Conservation (phyloP, 257 asterid species). For the Ilex asprella region DNA sequence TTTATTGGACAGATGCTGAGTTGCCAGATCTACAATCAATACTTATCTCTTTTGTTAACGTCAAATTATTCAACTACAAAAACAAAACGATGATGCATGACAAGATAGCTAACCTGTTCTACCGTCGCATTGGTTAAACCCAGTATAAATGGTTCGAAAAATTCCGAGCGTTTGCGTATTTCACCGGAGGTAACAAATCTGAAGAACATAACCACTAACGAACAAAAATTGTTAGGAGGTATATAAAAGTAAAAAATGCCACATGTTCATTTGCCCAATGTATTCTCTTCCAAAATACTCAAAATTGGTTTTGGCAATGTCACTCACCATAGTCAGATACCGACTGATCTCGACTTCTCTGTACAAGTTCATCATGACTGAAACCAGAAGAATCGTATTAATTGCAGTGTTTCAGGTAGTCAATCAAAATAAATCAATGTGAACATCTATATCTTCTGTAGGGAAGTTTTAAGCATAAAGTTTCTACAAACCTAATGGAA, state of each 20-base stretch:
- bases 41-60: neutral
- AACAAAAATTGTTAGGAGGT: conserved; percentile 22
- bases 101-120: conserved; percentile 59
- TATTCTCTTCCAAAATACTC: conserved; percentile 6
- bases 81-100: neutral
- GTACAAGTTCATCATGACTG: conserved; percentile 84
- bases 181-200: conserved; percentile 96
- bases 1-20: too few species aligned
- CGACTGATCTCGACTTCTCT: conserved; percentile 82
- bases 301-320: conserved; percentile 6
- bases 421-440: neutral
- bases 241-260: neutral
- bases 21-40: too few species aligned
- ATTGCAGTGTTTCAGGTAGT: neutral
- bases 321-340: conserved; percentile 86
- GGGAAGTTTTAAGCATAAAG: too few species aligned
- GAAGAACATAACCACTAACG: conserved; percentile 93
- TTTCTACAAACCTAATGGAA: conserved; percentile 28
- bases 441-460: too few species aligned
- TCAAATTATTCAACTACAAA: neutral
- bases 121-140: conserved; percentile 70
- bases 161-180: conserved; percentile 78
- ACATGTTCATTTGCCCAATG: neutral
- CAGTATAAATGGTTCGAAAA: conserved; percentile 83
- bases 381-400: conserved; percentile 17